A percentile compares a stretch with the other conserved stretches of the same genome.
Conservation (phyloP, 2,329 filamentous ascomycete species). For the Diaporthe vaccinii region DNA sequence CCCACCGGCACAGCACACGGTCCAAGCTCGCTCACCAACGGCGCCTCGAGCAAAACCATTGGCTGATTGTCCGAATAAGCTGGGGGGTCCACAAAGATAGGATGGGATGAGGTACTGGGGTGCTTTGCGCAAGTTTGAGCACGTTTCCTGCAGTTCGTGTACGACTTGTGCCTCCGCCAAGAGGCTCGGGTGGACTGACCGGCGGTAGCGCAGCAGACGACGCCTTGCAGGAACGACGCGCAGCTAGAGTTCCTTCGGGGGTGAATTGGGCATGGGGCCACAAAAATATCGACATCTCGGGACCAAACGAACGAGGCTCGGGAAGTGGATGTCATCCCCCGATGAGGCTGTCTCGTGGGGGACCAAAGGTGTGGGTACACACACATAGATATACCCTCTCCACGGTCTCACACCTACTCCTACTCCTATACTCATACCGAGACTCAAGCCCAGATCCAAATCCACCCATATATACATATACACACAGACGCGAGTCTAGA, state of each 20-base stretch:
- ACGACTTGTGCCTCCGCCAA: slow-evolving; percentile 18
- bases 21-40: background rate
- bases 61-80: background rate
- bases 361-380: background rate
- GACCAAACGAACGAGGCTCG: background rate
- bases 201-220: background rate
- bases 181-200: slow-evolving; percentile 10
- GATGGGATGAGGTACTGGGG: background rate
- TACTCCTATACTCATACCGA: background rate
- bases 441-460: background rate
- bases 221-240: background rate
- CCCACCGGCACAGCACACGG: background rate
- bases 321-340: background rate
- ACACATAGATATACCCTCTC: background rate
- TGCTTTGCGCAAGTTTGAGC: slow-evolving; percentile 24
- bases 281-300: background rate
- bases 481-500: background rate
- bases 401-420: background rate
- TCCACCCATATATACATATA: background rate
- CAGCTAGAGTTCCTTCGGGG: slow-evolving; percentile 4
- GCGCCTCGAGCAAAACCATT: background rate
- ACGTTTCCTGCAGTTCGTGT: slow-evolving; percentile 27
- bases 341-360: background rate
- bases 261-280: background rate
- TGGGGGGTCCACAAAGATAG: background rate